These are phyloP conservation scores for Cicer pinnatifidum DNA, from an alignment of 306 rosid genomes.

Conservation along the genomic window DNA sequence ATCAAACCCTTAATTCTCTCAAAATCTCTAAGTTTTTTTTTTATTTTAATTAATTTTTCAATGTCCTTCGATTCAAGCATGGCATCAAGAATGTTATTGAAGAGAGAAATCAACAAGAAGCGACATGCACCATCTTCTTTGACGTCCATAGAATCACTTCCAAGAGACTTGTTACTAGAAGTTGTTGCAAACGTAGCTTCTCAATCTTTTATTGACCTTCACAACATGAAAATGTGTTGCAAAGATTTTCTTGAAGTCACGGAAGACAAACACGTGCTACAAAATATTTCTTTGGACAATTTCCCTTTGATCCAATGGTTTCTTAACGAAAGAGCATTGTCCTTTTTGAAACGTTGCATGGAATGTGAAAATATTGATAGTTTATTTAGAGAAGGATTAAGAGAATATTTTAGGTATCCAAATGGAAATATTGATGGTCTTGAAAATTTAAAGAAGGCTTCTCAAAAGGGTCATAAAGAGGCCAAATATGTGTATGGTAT, in stretches of 20 bases:
- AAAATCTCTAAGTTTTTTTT: too few relatives aligned
- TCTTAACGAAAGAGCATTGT: not conserved
- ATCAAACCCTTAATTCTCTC: too few relatives aligned
- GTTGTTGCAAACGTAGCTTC: constrained; percentile 34
- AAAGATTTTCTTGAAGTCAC: constrained; percentile 31
- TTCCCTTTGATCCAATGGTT: constrained; percentile 12
- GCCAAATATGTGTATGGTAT: constrained; percentile 48
- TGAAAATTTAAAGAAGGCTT: not conserved
- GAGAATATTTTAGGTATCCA: not conserved
- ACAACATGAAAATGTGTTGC: constrained; percentile 26
- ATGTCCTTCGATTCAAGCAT: too few relatives aligned
- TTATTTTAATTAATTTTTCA: too few relatives aligned
- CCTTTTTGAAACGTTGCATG: constrained; percentile 17
- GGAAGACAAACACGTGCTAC: not conserved
- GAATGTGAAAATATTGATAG: constrained; percentile 39
- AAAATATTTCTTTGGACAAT: constrained; percentile 6
- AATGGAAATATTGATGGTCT: not conserved
- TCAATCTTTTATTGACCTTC: constrained; percentile 34
- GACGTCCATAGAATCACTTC: constrained; percentile 6
- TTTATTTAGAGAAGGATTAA: constrained; percentile 34
- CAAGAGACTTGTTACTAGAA: constrained; percentile 39
- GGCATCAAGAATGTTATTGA: not conserved
- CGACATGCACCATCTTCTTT: not conserved
- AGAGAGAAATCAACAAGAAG: not conserved
- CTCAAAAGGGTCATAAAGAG: constrained; percentile 32